Evolutionary conservation across 257 asterid genomes (phyloP).

Genomic region (Solanum habrochaites): DNA sequence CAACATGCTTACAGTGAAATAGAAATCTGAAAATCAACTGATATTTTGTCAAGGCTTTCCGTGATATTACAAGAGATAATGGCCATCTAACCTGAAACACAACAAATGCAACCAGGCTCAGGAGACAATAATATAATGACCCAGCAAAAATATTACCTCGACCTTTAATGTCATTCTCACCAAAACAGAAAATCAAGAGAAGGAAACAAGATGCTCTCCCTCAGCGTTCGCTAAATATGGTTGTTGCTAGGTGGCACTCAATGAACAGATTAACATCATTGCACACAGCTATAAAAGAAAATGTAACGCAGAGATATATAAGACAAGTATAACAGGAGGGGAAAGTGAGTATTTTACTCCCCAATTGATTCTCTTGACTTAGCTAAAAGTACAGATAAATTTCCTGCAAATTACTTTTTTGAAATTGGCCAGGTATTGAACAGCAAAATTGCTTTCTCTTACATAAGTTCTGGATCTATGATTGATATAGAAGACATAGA

Average conservation of each 20-base stretch:
- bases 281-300: background rate
- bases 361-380: background rate
- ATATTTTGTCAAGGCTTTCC: constrained; percentile 81
- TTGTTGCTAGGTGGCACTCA: background rate
- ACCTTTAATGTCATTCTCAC: background rate
- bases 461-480: background rate
- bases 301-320: background rate
- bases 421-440: background rate
- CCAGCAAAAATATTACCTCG: background rate
- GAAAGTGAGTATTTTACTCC: background rate
- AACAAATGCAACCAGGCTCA: background rate
- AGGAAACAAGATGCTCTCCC: background rate
- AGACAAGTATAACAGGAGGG: background rate
- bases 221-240: background rate
- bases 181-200: background rate
- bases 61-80: constrained; percentile 82
- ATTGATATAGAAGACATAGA: background rate
- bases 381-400: background rate
- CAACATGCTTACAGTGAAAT: constrained; percentile 93
- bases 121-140: background rate
- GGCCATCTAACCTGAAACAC: constrained; percentile 88
- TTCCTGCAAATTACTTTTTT: background rate
- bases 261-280: background rate
- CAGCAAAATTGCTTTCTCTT: background rate
- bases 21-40: constrained; percentile 81